Evolutionary conservation across 192 early-diverging fungal genomes (phyloP), one percentile per base, ranked within the genome.

Genomic region (Neocallimastix lanati): DNA sequence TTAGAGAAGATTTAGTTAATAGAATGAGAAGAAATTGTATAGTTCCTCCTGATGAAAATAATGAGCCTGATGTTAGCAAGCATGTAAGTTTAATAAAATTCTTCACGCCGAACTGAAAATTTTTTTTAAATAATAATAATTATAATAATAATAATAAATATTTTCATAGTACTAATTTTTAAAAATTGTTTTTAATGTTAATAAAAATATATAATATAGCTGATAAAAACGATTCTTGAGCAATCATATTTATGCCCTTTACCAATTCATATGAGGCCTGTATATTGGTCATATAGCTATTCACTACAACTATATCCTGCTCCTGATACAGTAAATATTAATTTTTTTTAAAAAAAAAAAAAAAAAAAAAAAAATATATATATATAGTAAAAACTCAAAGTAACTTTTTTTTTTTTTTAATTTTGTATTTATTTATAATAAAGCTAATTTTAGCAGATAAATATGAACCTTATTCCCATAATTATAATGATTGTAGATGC

Each of bases 201-300:
- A 33, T 11, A 33, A 3, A 33, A 18, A 13, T 58, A 29, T 29
- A 30, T 27, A n/a, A 35, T 83, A 12, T 82, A 94, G 87, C 85
- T 96, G 18, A 91, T 94, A 27, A 87, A 91, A 14, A 96, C 95
- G 0, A 82, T 98, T 29, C 80, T 98, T 0, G 93, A 94, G 76
- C 93, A 96, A 85, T 88, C 91, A 12, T 95, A 96, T 81, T 86
- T 98, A 78, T 90, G 88, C 77, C 96, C 96, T 2, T 78, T 96
- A 35, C 92, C 95, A 0, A 82, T 93, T 36, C 86, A 88, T 16
- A 86, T 93, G n/a, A 87, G 92, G 25, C 94, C 94, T 4, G 84
- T 93, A 14, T 92, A 91, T 81, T 94, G 93, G 91, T 89, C 90
- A 0, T 91, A 92, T 84, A 94, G 95, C 82, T 91, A 95, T 81